Evolutionary conservation across 106 monocot species (phyloP).

Genomic region (Dendrobium catenatum): DNA sequence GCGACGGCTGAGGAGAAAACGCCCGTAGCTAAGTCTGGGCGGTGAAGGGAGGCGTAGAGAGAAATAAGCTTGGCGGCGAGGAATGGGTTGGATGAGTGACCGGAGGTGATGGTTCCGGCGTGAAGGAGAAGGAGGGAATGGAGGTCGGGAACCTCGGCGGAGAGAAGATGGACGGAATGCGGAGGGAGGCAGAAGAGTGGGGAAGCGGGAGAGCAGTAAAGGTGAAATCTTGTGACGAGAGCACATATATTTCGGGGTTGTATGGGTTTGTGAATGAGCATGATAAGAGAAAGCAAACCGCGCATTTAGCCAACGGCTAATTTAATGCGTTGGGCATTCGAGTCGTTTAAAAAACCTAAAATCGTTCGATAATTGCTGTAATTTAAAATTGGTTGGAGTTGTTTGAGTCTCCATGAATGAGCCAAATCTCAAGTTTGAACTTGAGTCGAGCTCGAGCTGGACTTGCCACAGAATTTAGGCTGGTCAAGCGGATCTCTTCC

Average conservation of each 20-base stretch:
- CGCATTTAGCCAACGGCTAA: too few species aligned
- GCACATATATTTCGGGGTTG: not conserved
- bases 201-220: not conserved
- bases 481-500: too few species aligned
- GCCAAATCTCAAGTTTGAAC: too few species aligned
- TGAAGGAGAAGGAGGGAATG: conserved; percentile 38
- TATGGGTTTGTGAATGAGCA: not conserved
- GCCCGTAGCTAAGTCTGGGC: conserved; percentile 29
- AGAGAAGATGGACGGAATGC: conserved; percentile 17
- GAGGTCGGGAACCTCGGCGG: conserved; percentile 16
- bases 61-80: conserved; percentile 69
- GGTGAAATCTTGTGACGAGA: not conserved
- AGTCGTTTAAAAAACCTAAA: too few species aligned
- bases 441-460: too few species aligned
- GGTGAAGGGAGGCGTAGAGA: conserved; percentile 44
- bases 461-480: too few species aligned
- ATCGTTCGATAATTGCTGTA: too few species aligned
- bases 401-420: too few species aligned
- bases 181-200: not conserved
- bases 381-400: too few species aligned
- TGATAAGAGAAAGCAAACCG: not conserved
- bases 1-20: conserved; percentile 32
- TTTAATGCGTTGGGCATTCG: too few species aligned
- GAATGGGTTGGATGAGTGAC: conserved; percentile 47
- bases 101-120: conserved; percentile 57